A percentile compares a stretch with the other conserved stretches of the same genome.
Conservation (phyloP, 352 stramenopile genomes). For the Pythium plurisporium region DNA sequence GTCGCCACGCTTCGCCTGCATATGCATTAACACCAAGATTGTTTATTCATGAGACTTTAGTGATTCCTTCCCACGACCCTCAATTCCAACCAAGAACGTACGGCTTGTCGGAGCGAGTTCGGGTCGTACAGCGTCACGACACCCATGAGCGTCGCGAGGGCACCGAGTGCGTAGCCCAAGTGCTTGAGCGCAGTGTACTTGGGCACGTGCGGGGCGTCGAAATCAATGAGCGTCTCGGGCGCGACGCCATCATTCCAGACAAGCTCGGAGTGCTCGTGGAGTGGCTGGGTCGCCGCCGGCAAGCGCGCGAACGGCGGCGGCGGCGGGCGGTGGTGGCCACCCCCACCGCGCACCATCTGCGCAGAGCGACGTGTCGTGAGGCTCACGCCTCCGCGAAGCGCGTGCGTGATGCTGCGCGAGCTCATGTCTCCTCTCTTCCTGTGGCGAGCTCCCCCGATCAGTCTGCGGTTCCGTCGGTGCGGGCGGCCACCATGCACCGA, state of each 20-base stretch:
- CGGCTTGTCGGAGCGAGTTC: conserved; percentile 73
- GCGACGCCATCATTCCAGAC: conserved; percentile 87
- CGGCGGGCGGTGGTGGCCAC: conserved; percentile 58
- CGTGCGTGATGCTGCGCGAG: conserved; percentile 52
- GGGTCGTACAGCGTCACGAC: conserved; percentile 80
- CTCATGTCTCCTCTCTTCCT: conserved; percentile 40
- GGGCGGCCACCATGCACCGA: conserved; percentile 9
- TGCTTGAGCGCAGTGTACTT: conserved; percentile 72
- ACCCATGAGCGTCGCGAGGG: conserved; percentile 65
- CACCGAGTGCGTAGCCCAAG: conserved; percentile 49
- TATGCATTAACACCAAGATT: background rate
- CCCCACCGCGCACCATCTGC: conserved; percentile 42
- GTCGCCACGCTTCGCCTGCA: conserved; percentile 67
- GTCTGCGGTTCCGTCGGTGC: conserved; percentile 20
- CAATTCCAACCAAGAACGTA: conserved; percentile 26
- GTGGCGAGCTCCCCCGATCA: conserved; percentile 1
- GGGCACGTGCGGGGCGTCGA: conserved; percentile 81
- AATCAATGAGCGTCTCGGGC: conserved; percentile 86
- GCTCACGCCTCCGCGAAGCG: conserved; percentile 58
- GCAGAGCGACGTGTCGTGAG: conserved; percentile 45
- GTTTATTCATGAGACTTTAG: background rate
- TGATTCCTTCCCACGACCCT: background rate
- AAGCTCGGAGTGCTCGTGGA: conserved; percentile 77
- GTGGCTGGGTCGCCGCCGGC: conserved; percentile 45
- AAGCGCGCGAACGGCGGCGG: conserved; percentile 80